These are phyloP conservation scores for Elsinoe perseae DNA, from an alignment of 2,329 filamentous ascomycete genomes.

Conservation along the genomic window DNA sequence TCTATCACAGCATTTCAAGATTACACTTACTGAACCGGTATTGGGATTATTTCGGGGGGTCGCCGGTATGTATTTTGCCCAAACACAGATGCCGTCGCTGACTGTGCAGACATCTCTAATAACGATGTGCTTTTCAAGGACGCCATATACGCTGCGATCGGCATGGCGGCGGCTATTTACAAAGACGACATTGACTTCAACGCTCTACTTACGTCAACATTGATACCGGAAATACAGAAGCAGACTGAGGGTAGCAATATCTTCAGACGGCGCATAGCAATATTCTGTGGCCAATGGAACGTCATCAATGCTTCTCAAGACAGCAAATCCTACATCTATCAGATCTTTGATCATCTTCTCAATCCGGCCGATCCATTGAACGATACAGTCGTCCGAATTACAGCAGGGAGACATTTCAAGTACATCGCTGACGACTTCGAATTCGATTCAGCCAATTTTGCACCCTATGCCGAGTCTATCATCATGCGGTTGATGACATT, in stretches of 20 bases:
- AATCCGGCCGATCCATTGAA: constrained; percentile 67
- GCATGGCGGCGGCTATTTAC: constrained; percentile 71
- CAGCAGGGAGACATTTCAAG: constrained; percentile 77
- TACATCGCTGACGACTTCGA: constrained; percentile 76
- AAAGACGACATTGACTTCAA: constrained; percentile 75
- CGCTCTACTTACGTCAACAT: constrained; percentile 62
- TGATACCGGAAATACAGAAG: constrained; percentile 72
- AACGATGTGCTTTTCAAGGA: constrained; percentile 78
- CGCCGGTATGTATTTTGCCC: constrained; percentile 47
- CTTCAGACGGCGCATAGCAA: constrained; percentile 76
- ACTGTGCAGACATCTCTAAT: constrained; percentile 44
- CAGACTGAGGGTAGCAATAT: constrained; percentile 64
- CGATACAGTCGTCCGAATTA: constrained; percentile 85
- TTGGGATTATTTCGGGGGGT: constrained; percentile 75
- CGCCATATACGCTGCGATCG: constrained; percentile 88
- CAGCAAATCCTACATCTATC: constrained; percentile 68
- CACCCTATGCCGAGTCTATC: constrained; percentile 67
- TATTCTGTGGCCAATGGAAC: constrained; percentile 85
- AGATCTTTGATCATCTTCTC: constrained; percentile 81
- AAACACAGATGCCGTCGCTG: background rate
- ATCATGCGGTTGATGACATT: constrained; percentile 66
- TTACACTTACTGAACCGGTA: constrained; percentile 68
- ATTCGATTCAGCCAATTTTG: constrained; percentile 65
- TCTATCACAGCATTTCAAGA: constrained; percentile 80
- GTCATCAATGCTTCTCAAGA: constrained; percentile 63